These are phyloP conservation scores for Globisporangium viniferum DNA, from an alignment of 352 stramenopile genomes.

Conservation along the genomic window DNA sequence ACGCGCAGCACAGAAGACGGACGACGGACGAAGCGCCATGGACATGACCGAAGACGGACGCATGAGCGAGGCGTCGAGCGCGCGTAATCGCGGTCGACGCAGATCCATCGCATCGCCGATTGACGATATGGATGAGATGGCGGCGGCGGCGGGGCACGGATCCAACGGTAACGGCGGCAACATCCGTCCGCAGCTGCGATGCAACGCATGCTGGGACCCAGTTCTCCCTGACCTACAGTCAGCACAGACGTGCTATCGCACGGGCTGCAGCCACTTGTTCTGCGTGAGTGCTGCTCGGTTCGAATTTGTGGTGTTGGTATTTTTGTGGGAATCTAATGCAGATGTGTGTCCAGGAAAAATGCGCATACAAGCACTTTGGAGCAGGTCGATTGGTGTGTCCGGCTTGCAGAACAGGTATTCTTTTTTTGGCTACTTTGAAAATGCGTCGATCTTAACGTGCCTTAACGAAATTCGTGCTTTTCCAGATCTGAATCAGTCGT, in stretches of 20 bases:
- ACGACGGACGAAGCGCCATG: not conserved
- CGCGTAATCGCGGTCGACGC: slow-evolving; percentile 37
- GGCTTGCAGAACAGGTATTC: slow-evolving; percentile 46
- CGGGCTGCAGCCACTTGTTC: slow-evolving; percentile 72
- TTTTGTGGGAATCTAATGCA: not conserved
- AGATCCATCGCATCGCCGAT: slow-evolving; percentile 26
- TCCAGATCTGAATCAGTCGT: slow-evolving; percentile 57
- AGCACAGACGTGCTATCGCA: slow-evolving; percentile 77
- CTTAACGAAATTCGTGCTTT: not conserved
- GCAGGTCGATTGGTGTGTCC: slow-evolving; percentile 60
- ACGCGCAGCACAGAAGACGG: not conserved
- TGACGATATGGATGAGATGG: slow-evolving; percentile 47
- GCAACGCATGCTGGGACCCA: slow-evolving; percentile 75
- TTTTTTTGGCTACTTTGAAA: not conserved
- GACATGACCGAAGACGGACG: slow-evolving; percentile 54
- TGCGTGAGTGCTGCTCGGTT: slow-evolving; percentile 33
- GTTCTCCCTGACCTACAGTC: slow-evolving; percentile 60
- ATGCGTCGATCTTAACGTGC: not conserved
- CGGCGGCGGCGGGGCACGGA: slow-evolving; percentile 13
- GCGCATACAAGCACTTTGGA: slow-evolving; percentile 81
- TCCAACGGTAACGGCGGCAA: slow-evolving; percentile 10
- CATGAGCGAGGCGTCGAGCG: slow-evolving; percentile 79
- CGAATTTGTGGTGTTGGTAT: not conserved
- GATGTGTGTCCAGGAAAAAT: slow-evolving; percentile 61
- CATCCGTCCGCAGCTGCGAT: slow-evolving; percentile 63